Evolutionary conservation across 2,329 filamentous ascomycete species (phyloP).

Genomic region (Aspergillus felis): DNA sequence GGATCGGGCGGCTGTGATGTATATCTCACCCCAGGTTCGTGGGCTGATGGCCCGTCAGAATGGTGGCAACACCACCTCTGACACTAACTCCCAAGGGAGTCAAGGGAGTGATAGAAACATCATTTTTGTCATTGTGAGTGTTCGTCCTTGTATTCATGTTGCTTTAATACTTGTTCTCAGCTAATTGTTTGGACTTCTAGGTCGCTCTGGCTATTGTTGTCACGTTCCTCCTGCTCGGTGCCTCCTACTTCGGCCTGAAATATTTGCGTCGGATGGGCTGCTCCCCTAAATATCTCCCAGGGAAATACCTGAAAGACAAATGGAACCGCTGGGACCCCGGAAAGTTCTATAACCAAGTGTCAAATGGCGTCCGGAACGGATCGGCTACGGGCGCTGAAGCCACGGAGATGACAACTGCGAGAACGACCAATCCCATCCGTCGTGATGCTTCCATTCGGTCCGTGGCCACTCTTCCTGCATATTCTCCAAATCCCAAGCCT

Average conservation of each 20-base stretch:
- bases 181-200: constrained; percentile 13
- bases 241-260: constrained; percentile 38
- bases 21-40: constrained; percentile 15
- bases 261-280: constrained; percentile 41
- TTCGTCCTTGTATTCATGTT: not conserved
- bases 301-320: constrained; percentile 47
- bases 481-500: constrained; percentile 67
- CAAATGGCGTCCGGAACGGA: constrained; percentile 16
- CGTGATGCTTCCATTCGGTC: constrained; percentile 83
- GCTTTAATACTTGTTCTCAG: not conserved
- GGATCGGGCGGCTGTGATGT: constrained; percentile 8
- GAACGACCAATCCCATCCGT: constrained; percentile 52
- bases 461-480: constrained; percentile 89
- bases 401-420: constrained; percentile 27
- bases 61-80: not conserved
- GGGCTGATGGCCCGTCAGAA: constrained; percentile 16
- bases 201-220: constrained; percentile 29
- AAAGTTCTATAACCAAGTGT: constrained; percentile 40
- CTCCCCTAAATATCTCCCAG: constrained; percentile 51
- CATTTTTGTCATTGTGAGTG: constrained; percentile 30
- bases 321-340: constrained; percentile 50
- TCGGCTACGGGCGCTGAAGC: constrained; percentile 25
- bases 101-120: constrained; percentile 15
- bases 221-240: constrained; percentile 24
- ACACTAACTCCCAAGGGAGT: not conserved